Conservation (phyloP, 106 monocot genomes). For the Dendrobium huoshanense region DNA sequence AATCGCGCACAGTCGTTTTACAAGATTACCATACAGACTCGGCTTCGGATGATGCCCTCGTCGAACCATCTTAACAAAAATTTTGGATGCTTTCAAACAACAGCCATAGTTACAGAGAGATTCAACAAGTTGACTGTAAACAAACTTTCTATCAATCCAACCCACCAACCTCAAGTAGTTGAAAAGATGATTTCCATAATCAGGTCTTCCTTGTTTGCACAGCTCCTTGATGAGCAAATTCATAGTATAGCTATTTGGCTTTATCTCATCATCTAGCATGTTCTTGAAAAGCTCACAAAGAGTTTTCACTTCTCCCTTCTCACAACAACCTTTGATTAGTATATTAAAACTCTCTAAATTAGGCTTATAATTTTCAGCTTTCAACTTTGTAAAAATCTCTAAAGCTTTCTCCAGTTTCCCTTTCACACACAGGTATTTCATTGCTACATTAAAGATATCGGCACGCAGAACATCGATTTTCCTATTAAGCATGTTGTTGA, state of each 20-base stretch:
- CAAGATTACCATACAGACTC: constrained; percentile 8
- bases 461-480: neutral
- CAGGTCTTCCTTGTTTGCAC: constrained; percentile 21
- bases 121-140: constrained; percentile 17
- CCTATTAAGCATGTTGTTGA: constrained; percentile 7
- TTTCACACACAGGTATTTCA: constrained; percentile 13
- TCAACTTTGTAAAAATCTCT: constrained; percentile 11
- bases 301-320: constrained; percentile 13
- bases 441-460: constrained; percentile 16
- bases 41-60: constrained; percentile 19
- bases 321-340: constrained; percentile 19
- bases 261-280: constrained; percentile 12
- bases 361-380: constrained; percentile 1
- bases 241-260: constrained; percentile 24
- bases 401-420: constrained; percentile 9
- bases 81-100: constrained; percentile 18
- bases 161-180: constrained; percentile 15
- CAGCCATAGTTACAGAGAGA: constrained; percentile 13
- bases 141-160: constrained; percentile 17
- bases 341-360: constrained; percentile 16
- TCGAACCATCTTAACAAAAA: constrained; percentile 19
- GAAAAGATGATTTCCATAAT: constrained; percentile 19
- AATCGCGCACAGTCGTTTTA: constrained; percentile 4
- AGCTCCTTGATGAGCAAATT: constrained; percentile 18
- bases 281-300: constrained; percentile 10